Base-by-base conservation (phyloP, 495 filamentous ascomycete genomes). In the Tetracladium setigerum region DNA sequence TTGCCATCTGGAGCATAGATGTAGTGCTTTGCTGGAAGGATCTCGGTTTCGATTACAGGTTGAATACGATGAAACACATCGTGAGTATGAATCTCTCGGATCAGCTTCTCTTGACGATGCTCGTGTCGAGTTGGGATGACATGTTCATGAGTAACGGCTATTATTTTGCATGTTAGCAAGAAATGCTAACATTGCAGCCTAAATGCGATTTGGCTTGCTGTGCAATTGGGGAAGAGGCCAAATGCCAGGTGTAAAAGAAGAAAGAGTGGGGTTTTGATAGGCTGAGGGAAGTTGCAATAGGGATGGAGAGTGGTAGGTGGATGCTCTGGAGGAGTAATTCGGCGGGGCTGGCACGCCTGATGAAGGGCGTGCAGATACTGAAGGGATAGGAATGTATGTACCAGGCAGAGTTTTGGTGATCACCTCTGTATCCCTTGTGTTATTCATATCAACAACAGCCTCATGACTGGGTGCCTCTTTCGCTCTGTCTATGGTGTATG, bases 1-100 rank as follows among this genome's bases (percentile, higher is more conserved):
- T 49, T 55, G 1, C 56, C 52, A 18, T 59, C 52, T 16, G 35
- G 14, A 5, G 33, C 17, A 4, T 27, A 38, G 2, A 55, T 27
- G 40, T 59, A 59, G 36, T 59, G 52, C 18, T 59, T 59, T 13
- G 56, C 49, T 8, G 56, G 52, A 17, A 59, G 43, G 27, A 59
- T 42, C 19, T 53, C 46, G 38, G 49, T 55, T n/a, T 59, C 49
- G 19, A 55, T 64, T 34, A 81, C 58, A 4, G 78, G 78, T 8
- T 71, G 70, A 19, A 77, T 67, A 12, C 66, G 67, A 46, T 76
- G 73, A 44, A 68, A 69, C 15, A 73, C 57, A 27, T 81, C 71
- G 54, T 81, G 62, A 15, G 64, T 67, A 54, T 82, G 77, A 48
- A 78, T 73, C 27, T 81, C 76, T 19, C 74, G 71, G 4, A 71